A percentile compares a stretch with the other conserved stretches of the same genome.
Conservation (phyloP, 2,329 filamentous ascomycete species). For the Apiospora aurea region DNA sequence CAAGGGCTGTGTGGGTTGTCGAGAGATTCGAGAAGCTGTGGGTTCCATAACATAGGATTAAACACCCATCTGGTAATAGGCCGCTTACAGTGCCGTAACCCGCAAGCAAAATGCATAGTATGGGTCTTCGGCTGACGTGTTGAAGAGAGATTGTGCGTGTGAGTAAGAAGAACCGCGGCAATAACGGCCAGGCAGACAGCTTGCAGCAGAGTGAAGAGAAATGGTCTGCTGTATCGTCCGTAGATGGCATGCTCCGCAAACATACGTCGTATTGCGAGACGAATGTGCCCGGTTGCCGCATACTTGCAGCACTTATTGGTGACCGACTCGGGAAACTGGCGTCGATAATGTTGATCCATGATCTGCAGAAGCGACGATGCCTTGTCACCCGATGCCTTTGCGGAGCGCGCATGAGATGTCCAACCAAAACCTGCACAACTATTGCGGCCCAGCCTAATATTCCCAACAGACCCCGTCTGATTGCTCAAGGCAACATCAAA, state of each 20-base stretch:
- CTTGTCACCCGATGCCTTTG: constrained; percentile 11
- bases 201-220: not conserved
- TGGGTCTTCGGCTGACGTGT: constrained; percentile 9
- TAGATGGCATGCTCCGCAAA: not conserved
- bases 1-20: not conserved
- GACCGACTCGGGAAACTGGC: not conserved
- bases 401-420: not conserved
- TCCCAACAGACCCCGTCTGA: not conserved
- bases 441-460: not conserved
- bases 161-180: not conserved
- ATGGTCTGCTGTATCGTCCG: not conserved
- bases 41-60: not conserved
- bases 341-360: not conserved
- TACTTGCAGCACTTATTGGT: not conserved
- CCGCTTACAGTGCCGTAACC: not conserved
- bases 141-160: not conserved
- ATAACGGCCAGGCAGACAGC: not conserved
- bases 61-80: not conserved
- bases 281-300: not conserved
- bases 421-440: not conserved
- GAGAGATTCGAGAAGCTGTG: not conserved
- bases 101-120: not conserved
- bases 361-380: constrained; percentile 11
- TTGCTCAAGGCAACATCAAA: constrained; percentile 4
- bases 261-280: not conserved